These are phyloP conservation scores for Saccharomyces eubayanus DNA, from an alignment of 805 yeast genomes.

Conservation along the genomic window DNA sequence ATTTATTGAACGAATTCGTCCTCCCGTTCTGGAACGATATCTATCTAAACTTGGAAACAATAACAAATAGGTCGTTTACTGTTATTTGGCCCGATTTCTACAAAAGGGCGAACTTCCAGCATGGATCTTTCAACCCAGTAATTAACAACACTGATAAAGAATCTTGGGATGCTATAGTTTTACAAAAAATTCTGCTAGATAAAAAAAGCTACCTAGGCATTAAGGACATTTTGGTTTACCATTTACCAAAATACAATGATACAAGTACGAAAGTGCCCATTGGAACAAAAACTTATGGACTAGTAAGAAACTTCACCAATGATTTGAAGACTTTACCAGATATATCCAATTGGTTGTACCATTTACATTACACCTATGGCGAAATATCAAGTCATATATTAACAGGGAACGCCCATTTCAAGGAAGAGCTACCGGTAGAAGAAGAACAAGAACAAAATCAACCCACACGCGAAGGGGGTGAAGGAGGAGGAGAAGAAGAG, in stretches of 20 bases:
- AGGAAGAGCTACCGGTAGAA: conserved; percentile 12
- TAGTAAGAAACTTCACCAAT: conserved; percentile 21
- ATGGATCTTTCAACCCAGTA: background rate
- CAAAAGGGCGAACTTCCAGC: conserved; percentile 20
- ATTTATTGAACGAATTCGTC: conserved; percentile 24
- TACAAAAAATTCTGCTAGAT: conserved; percentile 21
- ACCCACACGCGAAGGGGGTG: background rate
- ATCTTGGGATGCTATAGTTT: conserved; percentile 25
- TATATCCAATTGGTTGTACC: conserved; percentile 29
- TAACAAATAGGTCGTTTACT: conserved; percentile 19
- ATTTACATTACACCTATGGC: conserved; percentile 23
- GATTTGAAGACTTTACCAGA: conserved; percentile 18
- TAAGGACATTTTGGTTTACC: conserved; percentile 26
- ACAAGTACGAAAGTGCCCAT: background rate
- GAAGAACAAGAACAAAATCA: conserved; percentile 2
- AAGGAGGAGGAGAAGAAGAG: background rate
- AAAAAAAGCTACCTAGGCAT: conserved; percentile 25
- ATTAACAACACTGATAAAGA: conserved; percentile 1
- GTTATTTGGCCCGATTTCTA: conserved; percentile 17
- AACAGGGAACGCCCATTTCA: conserved; percentile 25
- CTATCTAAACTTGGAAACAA: conserved; percentile 15
- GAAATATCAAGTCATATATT: conserved; percentile 22
- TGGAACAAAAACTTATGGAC: conserved; percentile 22
- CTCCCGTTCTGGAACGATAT: conserved; percentile 28
- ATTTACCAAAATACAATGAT: conserved; percentile 15